Base-by-base conservation (phyloP, 1,284 basidiomycete genomes). In the Trichosporon ovoides region DNA sequence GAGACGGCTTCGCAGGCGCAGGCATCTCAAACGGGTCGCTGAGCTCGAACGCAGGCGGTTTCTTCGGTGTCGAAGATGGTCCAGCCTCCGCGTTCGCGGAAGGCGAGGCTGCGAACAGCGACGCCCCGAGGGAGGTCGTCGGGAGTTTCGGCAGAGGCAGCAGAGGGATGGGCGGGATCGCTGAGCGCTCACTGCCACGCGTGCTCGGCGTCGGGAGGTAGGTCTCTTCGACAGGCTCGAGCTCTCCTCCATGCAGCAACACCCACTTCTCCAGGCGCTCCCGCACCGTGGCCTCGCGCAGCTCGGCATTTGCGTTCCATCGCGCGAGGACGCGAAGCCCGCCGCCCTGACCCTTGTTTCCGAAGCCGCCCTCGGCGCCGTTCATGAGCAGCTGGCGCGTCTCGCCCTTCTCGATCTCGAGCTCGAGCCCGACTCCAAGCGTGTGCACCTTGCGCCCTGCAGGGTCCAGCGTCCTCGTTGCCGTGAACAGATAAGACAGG, bases 381-480 rank as follows among this genome's bases (percentile, higher is more conserved):
- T 65, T 61, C 43, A 66, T 46, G 24, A 73, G 52, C 11, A 74
- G 46, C 62, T 73, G 69, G 35, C 72, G 67, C 28, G 72, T 75
- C 59, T 78, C 76, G 12, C 73, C 74, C 2, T 67, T 60, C 38
- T 70, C 67, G n/a, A 76, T 52, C 18, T 71, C 70, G 46, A 78
- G 66, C 57, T 72, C 67, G 35, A 78, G 71, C 1, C 76, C 76
- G 22, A 79, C 51, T 3, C 75, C 75, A 59, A 78, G 71, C 1
- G 77, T 75, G 53, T 73, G 68, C 3, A 75, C 71, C 24, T 63
- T 65, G 24, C 72, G 60, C 0, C 69, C 68, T 2, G 53, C n/a
- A 0, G 70, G 64, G 46, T 77, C 72, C 18, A 77, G 62, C 2
- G 76, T 74, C 38, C 76, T 63, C 3, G 77, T 76, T 1, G 75